Conservation (phyloP, 2,329 filamentous ascomycete species). For the Piedraia hortae region DNA sequence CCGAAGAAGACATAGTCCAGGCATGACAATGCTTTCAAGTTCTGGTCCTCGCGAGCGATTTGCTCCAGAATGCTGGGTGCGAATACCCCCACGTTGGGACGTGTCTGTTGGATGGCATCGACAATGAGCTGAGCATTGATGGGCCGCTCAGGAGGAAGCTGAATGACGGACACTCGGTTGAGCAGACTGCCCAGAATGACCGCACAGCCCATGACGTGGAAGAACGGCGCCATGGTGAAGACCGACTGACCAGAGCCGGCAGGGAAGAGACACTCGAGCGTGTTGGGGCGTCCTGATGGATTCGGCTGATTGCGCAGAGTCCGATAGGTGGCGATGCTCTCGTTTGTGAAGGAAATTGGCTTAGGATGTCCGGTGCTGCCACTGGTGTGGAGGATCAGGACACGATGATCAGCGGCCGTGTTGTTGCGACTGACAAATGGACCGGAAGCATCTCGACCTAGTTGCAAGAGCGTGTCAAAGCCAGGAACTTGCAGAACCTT, state of each 20-base stretch:
- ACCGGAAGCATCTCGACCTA: conserved; percentile 1
- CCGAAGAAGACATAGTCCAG: conserved; percentile 2
- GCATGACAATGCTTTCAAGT: conserved; percentile 1
- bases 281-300: conserved; percentile 1
- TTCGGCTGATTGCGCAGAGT: not conserved
- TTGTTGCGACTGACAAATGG: conserved; percentile 1
- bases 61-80: conserved; percentile 2
- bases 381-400: conserved; percentile 2
- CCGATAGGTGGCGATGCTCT: not conserved
- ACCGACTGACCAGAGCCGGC: conserved; percentile 1
- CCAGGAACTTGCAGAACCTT: not conserved
- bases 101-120: conserved; percentile 1
- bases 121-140: conserved; percentile 1
- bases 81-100: conserved; percentile 1
- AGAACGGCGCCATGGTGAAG: conserved; percentile 1
- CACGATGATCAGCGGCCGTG: not conserved
- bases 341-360: conserved; percentile 2
- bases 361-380: conserved; percentile 2
- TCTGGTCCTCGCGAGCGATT: not conserved
- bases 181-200: conserved; percentile 1
- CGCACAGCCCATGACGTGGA: not conserved
- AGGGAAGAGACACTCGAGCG: not conserved
- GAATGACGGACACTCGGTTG: not conserved
- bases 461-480: conserved; percentile 1
- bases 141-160: conserved; percentile 1